Conservation (phyloP, 345 rosid genomes). For the Nephelium lappaceum region DNA sequence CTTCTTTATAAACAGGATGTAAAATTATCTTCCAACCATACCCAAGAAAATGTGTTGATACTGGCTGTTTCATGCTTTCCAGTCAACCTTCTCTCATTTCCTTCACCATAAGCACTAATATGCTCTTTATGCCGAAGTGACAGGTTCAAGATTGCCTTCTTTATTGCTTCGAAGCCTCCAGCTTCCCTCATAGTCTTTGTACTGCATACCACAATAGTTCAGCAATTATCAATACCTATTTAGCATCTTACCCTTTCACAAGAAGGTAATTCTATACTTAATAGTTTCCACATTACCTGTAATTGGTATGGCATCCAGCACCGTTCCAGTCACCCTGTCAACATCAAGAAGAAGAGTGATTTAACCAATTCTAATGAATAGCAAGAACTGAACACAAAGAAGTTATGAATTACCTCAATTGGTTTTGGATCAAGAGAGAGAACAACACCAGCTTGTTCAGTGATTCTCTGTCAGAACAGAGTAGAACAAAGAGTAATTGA, state of each 20-base stretch:
- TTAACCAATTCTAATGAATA: not conserved
- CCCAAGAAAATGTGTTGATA: conserved; percentile 94
- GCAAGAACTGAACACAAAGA: not conserved
- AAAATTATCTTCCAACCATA: conserved; percentile 32
- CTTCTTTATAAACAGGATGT: not conserved
- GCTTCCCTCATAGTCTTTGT: conserved; percentile 97
- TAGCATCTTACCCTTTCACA: not conserved
- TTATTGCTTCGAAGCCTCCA: conserved; percentile 85
- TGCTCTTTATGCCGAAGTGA: conserved; percentile 89
- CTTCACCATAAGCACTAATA: conserved; percentile 96
- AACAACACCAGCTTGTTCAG: conserved; percentile 97
- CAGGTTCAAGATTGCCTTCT: conserved; percentile 89
- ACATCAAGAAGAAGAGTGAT: conserved; percentile 18
- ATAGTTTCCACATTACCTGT: conserved; percentile 43
- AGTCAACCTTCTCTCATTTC: conserved; percentile 94
- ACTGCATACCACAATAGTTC: conserved; percentile 38
- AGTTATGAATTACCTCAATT: conserved; percentile 56
- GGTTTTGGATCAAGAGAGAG: conserved; percentile 94
- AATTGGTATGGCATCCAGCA: conserved; percentile 98
- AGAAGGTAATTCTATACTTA: not conserved
- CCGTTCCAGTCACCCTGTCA: conserved; percentile 96
- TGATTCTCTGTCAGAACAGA: conserved; percentile 72
- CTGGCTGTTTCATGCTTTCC: conserved; percentile 98
- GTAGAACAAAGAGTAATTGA: conserved; percentile 8
- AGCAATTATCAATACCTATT: not conserved